phyloP scores from a whole-genome alignment of 1,139 yeast species.

The Hyphopichia khmerensis region DNA sequence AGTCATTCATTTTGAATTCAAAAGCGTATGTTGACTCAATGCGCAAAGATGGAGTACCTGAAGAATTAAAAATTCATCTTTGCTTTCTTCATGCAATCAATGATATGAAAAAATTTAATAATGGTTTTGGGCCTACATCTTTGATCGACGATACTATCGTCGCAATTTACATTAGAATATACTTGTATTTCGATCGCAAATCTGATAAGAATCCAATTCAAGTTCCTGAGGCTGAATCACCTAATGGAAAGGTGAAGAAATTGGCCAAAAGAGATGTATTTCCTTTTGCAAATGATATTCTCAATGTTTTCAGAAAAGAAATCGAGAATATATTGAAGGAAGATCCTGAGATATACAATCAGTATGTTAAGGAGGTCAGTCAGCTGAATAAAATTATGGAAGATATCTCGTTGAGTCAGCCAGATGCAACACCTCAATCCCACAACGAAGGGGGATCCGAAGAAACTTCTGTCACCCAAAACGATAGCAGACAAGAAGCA shows the following conservation, averaged over 20 bases:
- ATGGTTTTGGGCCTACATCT: slow-evolving; percentile 82
- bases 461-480: neutral
- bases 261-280: slow-evolving; percentile 47
- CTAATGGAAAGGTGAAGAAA: slow-evolving; percentile 35
- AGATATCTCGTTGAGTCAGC: neutral
- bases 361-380: slow-evolving; percentile 18
- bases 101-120: slow-evolving; percentile 70
- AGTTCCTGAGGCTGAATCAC: slow-evolving; percentile 20
- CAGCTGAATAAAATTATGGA: neutral
- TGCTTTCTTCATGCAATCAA: slow-evolving; percentile 53
- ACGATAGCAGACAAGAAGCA: neutral
- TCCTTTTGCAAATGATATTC: slow-evolving; percentile 39
- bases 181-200: slow-evolving; percentile 18
- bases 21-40: slow-evolving; percentile 31
- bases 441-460: neutral
- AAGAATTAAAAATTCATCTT: slow-evolving; percentile 28
- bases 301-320: slow-evolving; percentile 26
- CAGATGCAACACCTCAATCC: neutral
- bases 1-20: slow-evolving; percentile 44
- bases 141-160: slow-evolving; percentile 73
- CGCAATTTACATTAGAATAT: slow-evolving; percentile 57
- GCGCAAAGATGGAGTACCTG: slow-evolving; percentile 29
- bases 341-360: slow-evolving; percentile 32
- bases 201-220: slow-evolving; percentile 1
- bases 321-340: slow-evolving; percentile 32